These are phyloP conservation scores for Epichloe aotearoae DNA, from an alignment of 2,329 filamentous ascomycete genomes.

Conservation along the genomic window DNA sequence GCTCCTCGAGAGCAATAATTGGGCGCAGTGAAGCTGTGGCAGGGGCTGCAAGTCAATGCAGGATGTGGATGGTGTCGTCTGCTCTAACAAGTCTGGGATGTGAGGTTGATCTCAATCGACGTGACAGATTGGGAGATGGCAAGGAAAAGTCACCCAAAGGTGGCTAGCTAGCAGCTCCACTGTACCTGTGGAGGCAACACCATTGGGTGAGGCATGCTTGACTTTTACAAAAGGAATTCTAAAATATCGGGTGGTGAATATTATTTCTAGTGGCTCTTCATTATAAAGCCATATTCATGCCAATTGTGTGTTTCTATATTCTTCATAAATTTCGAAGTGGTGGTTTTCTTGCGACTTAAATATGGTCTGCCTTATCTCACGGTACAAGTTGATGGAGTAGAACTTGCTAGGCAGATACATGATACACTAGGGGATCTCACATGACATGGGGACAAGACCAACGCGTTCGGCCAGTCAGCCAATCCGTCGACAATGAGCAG, in stretches of 20 bases:
- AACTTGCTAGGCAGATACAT: constrained; percentile 6
- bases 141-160: constrained; percentile 9
- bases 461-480: not conserved
- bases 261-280: not conserved
- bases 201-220: constrained; percentile 1
- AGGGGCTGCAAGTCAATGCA: not conserved
- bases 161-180: constrained; percentile 9
- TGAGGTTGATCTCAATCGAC: constrained; percentile 4
- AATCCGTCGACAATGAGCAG: not conserved
- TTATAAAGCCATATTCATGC: not conserved
- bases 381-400: not conserved
- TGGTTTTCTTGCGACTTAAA: not conserved
- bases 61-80: constrained; percentile 2
- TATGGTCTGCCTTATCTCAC: not conserved
- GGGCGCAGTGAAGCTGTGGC: not conserved
- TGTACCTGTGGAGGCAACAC: not conserved
- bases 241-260: too few species aligned
- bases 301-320: not conserved
- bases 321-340: not conserved
- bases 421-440: constrained; percentile 7
- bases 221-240: not conserved
- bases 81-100: not conserved
- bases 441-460: constrained; percentile 6
- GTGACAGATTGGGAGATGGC: constrained; percentile 8
- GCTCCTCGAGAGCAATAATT: not conserved